Base-by-base conservation (phyloP, 345 rosid species). In the Eucalyptus polybractea region DNA sequence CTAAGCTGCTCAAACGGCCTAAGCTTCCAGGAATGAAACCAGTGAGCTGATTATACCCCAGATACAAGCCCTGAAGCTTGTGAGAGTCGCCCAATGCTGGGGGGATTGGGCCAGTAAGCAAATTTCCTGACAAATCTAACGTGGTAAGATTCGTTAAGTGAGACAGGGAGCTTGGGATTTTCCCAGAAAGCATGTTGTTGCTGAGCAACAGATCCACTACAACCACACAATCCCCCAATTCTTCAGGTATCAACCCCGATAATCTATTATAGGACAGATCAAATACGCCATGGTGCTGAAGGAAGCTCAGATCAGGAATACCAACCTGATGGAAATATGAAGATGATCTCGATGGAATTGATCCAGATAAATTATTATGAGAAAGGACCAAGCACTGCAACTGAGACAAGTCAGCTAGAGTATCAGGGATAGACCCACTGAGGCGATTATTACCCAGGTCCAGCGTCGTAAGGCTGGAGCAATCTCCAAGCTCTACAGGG, bases 351-450 rank as follows among this genome's bases (percentile, higher is more conserved):
- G 92, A 90, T 86, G 99, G 98, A 86, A 98, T 97, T 10, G 92
- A 42, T 13, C 99, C 99, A 1, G 98, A 94, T 60, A 98, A 92
- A 88, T 92, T 93, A 91, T 97, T 98, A 91, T 93, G 91, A 80
- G 99, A 95, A 58, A 97, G 97, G 90, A 98, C 97, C 92, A 98
- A 72, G 89, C 98, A 95, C 37, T 98, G 99, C 80, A 98, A 93
- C 91, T 94, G 95, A 88, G 92, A 91, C 91, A 98, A 92, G 91
- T 88, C 95, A 9, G 95, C 93, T 87, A 97, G 88, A 72, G 65
- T 90, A 29, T 90, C 93, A 0, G 99, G 99, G 89, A 98, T 96
- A 47, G 94, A 88, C 37, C 99, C 99, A 88, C 83, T 90, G 31
- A 98, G 94, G 90, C 89, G 91, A 93, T 98, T 98, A 88, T 93